phyloP scores from a whole-genome alignment of 23 red algal species.

The Cyanidiococcus yangmingshanensis region DNA sequence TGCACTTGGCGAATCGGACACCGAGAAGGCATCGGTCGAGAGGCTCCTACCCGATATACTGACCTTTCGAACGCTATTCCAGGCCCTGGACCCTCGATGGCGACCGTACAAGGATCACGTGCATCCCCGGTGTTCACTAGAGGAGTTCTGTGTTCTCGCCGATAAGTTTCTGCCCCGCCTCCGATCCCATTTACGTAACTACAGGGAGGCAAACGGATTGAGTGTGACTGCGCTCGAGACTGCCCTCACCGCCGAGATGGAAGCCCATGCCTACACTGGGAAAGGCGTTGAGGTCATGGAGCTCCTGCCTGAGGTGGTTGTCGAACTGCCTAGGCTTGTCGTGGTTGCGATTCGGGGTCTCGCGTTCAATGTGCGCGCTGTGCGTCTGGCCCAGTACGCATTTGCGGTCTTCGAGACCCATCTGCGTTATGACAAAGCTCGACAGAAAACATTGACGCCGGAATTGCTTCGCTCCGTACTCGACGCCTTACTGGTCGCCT shows the following conservation, averaged over 20 bases:
- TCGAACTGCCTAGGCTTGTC: not conserved
- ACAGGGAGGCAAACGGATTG: not conserved
- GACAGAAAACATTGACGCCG: not conserved
- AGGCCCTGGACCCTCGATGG: not conserved
- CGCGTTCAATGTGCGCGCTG: not conserved
- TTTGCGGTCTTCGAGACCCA: not conserved
- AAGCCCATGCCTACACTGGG: not conserved
- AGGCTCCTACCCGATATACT: not conserved
- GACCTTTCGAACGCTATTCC: constrained; percentile 1
- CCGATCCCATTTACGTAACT: not conserved
- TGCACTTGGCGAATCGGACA: not conserved
- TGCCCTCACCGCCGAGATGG: not conserved
- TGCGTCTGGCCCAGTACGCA: not conserved
- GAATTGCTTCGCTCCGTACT: not conserved
- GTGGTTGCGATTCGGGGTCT: not conserved
- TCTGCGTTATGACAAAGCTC: not conserved
- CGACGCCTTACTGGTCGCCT: not conserved
- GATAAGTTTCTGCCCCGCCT: not conserved
- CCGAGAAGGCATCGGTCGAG: not conserved
- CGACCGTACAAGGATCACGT: not conserved
- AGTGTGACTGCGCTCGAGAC: not conserved
- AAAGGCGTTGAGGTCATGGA: not conserved
- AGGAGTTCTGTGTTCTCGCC: not conserved
- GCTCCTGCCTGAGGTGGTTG: not conserved
- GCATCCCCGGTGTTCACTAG: not conserved